Evolutionary conservation across 192 early-diverging fungal genomes (phyloP), one percentile per base, ranked within the genome.

Genomic region (Mortierella alpina): DNA sequence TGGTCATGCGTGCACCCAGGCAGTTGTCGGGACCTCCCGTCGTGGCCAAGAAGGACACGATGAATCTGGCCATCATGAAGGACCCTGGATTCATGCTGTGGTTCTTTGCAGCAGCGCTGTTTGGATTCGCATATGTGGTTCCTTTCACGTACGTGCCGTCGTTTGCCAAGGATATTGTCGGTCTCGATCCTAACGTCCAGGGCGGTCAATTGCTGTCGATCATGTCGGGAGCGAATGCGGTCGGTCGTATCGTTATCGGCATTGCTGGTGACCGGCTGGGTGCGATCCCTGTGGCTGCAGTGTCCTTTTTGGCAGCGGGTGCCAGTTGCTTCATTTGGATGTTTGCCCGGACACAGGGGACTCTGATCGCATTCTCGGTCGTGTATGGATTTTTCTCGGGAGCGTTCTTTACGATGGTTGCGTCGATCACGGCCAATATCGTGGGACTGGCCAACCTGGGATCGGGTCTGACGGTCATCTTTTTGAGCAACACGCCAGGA

Each of bases 361-460:
- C 69, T 0, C 49, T 79, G 56, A 59, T 79, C 39, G 76, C 61
- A 5, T 79, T 79, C 56, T 72, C 76, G 39, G 52, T 79, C 58
- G 54, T 79, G 55, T 68, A 68, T 31, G 71, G 77, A 39, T 82
- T 81, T 78, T 81, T 84, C 68, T 69, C 53, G 10, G 75, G 83
- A 7, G 69, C 59, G 46, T 75, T 72, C 54, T 78, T 84, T 56
- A 75, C 78, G 18, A 23, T 81, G 49, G 73, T 75, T 8, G 65
- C 73, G n/a, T 75, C 69, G 41, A 71, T 81, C 57, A 75, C 73
- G 31, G 86, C 88, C 39, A 83, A 88, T 44, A 79, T 90, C 66
- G 88, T 88, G 1, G 87, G 87, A 53, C 56, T 86, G 44, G 54
- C 69, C 4, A 82, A 86, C 22, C 50, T 86, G 31, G 74, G 76